Evolutionary conservation across 768 basidiomycete species (phyloP).

Genomic region (Asterophora parasitica): DNA sequence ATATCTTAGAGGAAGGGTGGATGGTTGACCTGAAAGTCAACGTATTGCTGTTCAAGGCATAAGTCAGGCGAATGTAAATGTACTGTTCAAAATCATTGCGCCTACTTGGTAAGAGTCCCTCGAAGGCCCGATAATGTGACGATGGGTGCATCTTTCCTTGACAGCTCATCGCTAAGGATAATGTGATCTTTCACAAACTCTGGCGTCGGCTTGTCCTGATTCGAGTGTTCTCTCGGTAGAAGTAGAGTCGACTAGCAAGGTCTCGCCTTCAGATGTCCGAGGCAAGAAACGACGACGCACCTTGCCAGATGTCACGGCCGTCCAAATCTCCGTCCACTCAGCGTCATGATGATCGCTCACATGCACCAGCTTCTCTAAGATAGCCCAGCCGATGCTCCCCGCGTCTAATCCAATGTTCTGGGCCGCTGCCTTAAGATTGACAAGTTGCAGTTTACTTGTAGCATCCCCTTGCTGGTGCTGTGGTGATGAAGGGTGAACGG

Average conservation of each 20-base stretch:
- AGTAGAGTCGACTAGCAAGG: constrained; percentile 67
- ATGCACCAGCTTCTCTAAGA: constrained; percentile 65
- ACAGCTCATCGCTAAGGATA: constrained; percentile 52
- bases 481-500: constrained; percentile 40
- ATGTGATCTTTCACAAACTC: constrained; percentile 86
- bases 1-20: constrained; percentile 36
- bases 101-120: constrained; percentile 61
- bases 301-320: constrained; percentile 58
- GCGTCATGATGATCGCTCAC: constrained; percentile 43
- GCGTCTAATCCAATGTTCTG: constrained; percentile 64
- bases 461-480: constrained; percentile 53
- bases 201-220: constrained; percentile 54
- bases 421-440: constrained; percentile 69
- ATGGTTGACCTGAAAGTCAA: constrained; percentile 42
- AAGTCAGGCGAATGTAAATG: constrained; percentile 1
- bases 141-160: constrained; percentile 45
- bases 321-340: constrained; percentile 74
- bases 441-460: constrained; percentile 62
- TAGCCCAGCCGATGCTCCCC: constrained; percentile 67
- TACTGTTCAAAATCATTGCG: constrained; percentile 5
- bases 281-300: constrained; percentile 33
- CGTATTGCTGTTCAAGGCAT: constrained; percentile 26
- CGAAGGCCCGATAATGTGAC: constrained; percentile 83
- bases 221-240: constrained; percentile 61
- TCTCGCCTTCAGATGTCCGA: background rate